A percentile compares a stretch with the other conserved stretches of the same genome.
Conservation (phyloP, 2,329 filamentous ascomycete species). For the Cordyceps militaris region DNA sequence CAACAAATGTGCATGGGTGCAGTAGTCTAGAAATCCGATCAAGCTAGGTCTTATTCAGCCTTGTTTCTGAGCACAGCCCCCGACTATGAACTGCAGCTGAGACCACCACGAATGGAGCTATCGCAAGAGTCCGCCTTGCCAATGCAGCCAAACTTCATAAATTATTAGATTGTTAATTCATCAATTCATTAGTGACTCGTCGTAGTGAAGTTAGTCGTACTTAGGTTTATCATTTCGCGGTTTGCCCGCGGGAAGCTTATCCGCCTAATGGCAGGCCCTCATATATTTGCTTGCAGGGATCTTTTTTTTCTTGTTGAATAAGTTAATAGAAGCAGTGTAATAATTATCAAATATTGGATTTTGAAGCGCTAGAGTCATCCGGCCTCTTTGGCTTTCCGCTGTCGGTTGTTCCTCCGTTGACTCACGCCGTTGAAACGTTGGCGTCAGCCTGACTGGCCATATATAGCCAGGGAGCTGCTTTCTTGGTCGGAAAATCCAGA, state of each 20-base stretch:
- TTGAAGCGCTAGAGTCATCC: neutral
- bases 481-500: too few species aligned
- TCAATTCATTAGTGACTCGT: too few species aligned
- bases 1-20: too few species aligned
- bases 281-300: too few species aligned
- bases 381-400: neutral
- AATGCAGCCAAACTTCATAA: neutral
- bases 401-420: neutral
- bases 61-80: neutral
- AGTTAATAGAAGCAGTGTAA: neutral
- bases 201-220: too few species aligned
- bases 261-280: too few species aligned
- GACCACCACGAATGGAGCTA: neutral
- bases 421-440: neutral
- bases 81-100: neutral
- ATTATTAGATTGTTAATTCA: too few species aligned
- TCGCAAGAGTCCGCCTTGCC: neutral
- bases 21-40: too few species aligned
- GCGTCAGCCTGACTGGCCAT: neutral
- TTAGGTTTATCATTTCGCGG: too few species aligned
- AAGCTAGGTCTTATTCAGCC: too few species aligned
- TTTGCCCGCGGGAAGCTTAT: too few species aligned
- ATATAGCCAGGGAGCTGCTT: neutral
- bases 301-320: too few species aligned
- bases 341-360: neutral